Conservation (phyloP, 768 basidiomycete species). For the Naganishia vaughanmartiniae region DNA sequence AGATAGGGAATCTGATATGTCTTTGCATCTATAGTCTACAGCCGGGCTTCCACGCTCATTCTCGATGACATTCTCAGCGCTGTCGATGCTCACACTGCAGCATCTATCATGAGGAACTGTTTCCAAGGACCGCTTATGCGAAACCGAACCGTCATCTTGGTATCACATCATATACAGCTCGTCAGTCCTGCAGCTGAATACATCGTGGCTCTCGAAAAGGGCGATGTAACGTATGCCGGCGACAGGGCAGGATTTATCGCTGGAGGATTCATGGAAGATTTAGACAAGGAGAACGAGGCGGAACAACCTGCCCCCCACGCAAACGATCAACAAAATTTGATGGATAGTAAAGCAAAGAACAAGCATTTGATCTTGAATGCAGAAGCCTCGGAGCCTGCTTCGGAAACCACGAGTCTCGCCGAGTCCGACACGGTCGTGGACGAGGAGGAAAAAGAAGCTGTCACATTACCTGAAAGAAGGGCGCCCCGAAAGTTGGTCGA, state of each 20-base stretch:
- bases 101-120: constrained; percentile 75
- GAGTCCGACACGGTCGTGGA: constrained; percentile 49
- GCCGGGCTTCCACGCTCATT: constrained; percentile 73
- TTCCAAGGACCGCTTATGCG: constrained; percentile 72
- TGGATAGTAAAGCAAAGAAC: constrained; percentile 33
- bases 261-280: constrained; percentile 65
- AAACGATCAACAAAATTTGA: constrained; percentile 14
- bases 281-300: constrained; percentile 61
- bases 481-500: constrained; percentile 78
- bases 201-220: constrained; percentile 61
- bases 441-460: constrained; percentile 31
- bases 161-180: constrained; percentile 91
- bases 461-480: constrained; percentile 53
- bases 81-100: constrained; percentile 82
- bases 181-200: constrained; percentile 76
- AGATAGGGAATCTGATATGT: not conserved
- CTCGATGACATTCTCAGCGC: constrained; percentile 66
- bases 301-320: constrained; percentile 7
- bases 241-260: constrained; percentile 62
- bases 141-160: constrained; percentile 79
- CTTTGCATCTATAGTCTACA: constrained; percentile 58
- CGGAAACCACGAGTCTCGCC: constrained; percentile 54
- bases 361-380: constrained; percentile 28
- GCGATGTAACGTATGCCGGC: constrained; percentile 73
- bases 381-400: constrained; percentile 55